A percentile compares a stretch with the other conserved stretches of the same genome.
Evolutionary conservation across 345 rosid species (phyloP).

Genomic region (Luvunga scandens): DNA sequence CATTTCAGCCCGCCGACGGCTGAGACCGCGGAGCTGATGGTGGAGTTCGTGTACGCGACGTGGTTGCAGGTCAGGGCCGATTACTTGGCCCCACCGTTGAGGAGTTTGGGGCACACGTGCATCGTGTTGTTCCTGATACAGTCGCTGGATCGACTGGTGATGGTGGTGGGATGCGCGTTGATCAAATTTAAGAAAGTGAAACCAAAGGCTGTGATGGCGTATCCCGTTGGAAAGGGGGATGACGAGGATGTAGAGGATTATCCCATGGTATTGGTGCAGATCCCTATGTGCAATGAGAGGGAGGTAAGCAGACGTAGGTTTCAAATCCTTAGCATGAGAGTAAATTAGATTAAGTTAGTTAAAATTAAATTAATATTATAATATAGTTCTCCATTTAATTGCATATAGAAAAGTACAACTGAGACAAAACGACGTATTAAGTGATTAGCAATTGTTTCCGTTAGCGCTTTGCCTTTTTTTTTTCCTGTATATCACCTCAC

Average conservation of each 20-base stretch:
- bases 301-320: constrained; percentile 88
- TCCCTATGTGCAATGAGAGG: constrained; percentile 97
- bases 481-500: no score
- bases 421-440: no score
- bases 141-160: constrained; percentile 66
- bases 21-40: constrained; percentile 53
- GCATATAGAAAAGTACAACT: no score
- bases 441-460: no score
- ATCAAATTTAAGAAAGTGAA: constrained; percentile 61
- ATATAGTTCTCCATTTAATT: no score
- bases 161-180: constrained; percentile 79
- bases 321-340: constrained; percentile 6
- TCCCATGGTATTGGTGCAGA: constrained; percentile 92
- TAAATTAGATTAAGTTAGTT: background rate
- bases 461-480: no score
- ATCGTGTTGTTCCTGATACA: constrained; percentile 80
- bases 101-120: constrained; percentile 68
- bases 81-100: constrained; percentile 80
- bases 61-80: constrained; percentile 73
- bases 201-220: constrained; percentile 52
- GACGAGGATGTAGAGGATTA: constrained; percentile 45
- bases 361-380: background rate
- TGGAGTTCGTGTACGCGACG: constrained; percentile 54
- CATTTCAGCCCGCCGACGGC: constrained; percentile 83
- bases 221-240: constrained; percentile 27